Base-by-base conservation (phyloP, 2,329 filamentous ascomycete genomes). In the Penicillium sp. region DNA sequence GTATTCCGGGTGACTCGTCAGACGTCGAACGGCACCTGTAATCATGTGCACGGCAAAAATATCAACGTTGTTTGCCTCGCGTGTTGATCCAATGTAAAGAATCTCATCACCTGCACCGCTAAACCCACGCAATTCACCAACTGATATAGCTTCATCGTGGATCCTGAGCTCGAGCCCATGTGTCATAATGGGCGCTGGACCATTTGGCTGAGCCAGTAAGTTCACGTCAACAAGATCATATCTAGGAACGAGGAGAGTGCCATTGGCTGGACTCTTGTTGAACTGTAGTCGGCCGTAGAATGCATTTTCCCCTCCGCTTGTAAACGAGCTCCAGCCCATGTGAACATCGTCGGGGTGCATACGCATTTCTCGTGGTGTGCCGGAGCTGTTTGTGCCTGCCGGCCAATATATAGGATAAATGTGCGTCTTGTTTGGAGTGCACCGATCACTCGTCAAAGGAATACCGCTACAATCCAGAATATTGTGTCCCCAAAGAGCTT, bases 331-430 rank as follows among this genome's bases (percentile, higher is more conserved):
- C 60, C 71, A 79, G 4, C 71, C 75, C 5, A 81, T 59, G 48
- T 80, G 78, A 0, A 67, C 59, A 33, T 79, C 65, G 33, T 81
- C 78, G 0, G 78, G 77, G 54, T 81, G 77, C 7, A 81, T 52
- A 13, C 77, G 76, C 23, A 80, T 59, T 58, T 80, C 79, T 3
- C 78, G 72, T 1, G 74, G 66, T 3, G 37, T 47, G 0, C 72
- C 74, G 1, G 58, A 66, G 2, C 69, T 75, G 46, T 78, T 70
- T 0, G 58, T 45, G 0, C 63, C 60, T 5, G 56, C 45, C 23
- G 70, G 71, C 72, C 74, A 77, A 18, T 70, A 68, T 29, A 80
- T 71, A 0, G 77, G 74, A 50, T 78, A 77, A 21, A 80, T 76
- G 36, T 67, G 62, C 0, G 66, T 70, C 2, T 65, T 61, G 6